Percentiles rank a stretch among this genome's conserved stretches.
phyloP scores from a whole-genome alignment of 371 early-diverging fungal genomes.

The Apophysomyces sp. region DNA sequence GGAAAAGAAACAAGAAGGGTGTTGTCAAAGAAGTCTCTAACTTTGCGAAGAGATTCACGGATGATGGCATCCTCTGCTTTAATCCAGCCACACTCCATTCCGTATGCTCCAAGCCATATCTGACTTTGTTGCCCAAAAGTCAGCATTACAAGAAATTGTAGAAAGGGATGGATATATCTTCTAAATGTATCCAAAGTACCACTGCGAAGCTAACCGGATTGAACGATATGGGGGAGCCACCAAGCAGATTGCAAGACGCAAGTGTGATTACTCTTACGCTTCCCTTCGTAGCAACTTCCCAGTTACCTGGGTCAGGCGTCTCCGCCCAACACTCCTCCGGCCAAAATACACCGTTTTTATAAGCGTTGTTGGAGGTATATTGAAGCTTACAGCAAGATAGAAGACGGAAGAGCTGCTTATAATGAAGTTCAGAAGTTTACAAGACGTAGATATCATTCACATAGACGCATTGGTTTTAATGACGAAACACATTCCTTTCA shows the following conservation, averaged over 20 bases:
- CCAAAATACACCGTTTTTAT: not conserved
- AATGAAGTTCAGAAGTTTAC: not conserved
- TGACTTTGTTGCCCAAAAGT: slow-evolving; percentile 11
- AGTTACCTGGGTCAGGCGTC: not conserved
- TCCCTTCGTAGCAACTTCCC: not conserved
- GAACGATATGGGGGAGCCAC: slow-evolving; percentile 6
- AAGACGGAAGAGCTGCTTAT: not conserved
- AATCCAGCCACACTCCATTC: no score
- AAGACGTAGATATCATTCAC: not conserved
- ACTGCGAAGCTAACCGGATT: slow-evolving; percentile 16
- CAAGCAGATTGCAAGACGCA: not conserved
- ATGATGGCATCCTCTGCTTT: not conserved
- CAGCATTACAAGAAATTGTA: slow-evolving; percentile 6
- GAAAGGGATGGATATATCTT: slow-evolving; percentile 1
- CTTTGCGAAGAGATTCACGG: not conserved
- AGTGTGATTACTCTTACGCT: slow-evolving; percentile 2
- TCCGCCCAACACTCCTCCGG: not conserved
- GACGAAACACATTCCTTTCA: no score
- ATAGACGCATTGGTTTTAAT: not conserved
- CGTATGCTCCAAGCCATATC: slow-evolving; percentile 6
- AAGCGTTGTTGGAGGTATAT: slow-evolving; percentile 8
- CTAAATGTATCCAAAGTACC: slow-evolving; percentile 12
- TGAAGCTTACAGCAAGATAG: not conserved
- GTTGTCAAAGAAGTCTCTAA: not conserved
- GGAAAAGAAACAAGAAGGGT: not conserved